Base-by-base conservation (phyloP, 495 filamentous ascomycete genomes). In the Aspergillus affinis region DNA sequence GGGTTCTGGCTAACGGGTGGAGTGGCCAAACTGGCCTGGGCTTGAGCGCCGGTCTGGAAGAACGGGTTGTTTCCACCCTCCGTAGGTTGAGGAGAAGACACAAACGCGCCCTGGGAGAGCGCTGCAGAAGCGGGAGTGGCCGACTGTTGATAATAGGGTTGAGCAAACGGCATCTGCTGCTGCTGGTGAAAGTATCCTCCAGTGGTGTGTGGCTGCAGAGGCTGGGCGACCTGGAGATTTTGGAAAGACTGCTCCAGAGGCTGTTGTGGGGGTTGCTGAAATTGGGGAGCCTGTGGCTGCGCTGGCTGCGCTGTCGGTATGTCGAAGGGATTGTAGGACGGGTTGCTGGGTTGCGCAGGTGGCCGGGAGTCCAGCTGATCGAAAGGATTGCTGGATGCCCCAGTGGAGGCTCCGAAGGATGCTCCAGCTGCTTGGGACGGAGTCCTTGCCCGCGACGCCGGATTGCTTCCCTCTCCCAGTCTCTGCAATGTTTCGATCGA, bases 151-250 rank as follows among this genome's bases (percentile, higher is more conserved):
- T 80, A 78, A 45, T 65, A 72, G 61, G 76, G 50, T 58, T 84
- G 81, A 21, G 71, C 69, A 58, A 72, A 66, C 50, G 70, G 75
- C 23, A 78, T 77, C 47, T 85, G 84, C 27, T 82, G 78, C 48
- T 85, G 84, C 30, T 82, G 78, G 44, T 75, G 78, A 19, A 84
- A 82, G 64, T 89, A 81, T 32, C 91, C 91, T 9, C 92, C 93
- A 7, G 91, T 95, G 21, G 88, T 87, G 72, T 96, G 85, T 0
- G 91, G 91, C 68, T 93, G 94, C 30, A 96, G 78, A 17, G 88
- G 85, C 62, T 83, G 83, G 2, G 86, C 82, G 18, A 93, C 73
- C n/a, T 87, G 83, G 66, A 93, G 77, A 59, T 83, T 84, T 70
- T 91, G 88, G 67, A 93, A 87, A 6, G 90, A 86, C 56, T 83